A percentile compares a stretch with the other conserved stretches of the same genome.
Evolutionary conservation across 2,329 filamentous ascomycete genomes (phyloP).

Genomic region (Coniochaeta prunicola): DNA sequence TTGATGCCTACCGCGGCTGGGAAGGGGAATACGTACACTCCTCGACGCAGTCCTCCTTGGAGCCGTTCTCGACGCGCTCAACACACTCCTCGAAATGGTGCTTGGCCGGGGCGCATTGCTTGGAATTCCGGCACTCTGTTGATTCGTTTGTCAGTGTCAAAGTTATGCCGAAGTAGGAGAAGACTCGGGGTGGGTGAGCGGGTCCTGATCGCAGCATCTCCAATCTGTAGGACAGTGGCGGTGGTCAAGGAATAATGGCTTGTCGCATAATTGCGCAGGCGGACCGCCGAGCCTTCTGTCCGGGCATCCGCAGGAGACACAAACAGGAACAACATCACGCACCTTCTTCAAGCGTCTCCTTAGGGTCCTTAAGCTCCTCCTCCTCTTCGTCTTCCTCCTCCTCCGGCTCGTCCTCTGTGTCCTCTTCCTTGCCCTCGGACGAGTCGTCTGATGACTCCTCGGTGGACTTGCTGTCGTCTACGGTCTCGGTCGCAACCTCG

Average conservation of each 20-base stretch:
- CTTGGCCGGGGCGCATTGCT: slow-evolving; percentile 80
- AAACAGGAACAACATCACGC: slow-evolving; percentile 34
- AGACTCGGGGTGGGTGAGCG: too few relatives aligned
- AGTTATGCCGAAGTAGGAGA: neutral
- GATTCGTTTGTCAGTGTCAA: slow-evolving; percentile 3
- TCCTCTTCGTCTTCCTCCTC: slow-evolving; percentile 78
- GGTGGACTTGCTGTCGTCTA: slow-evolving; percentile 51
- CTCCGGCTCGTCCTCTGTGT: slow-evolving; percentile 59
- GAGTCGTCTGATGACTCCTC: slow-evolving; percentile 33
- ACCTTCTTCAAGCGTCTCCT: slow-evolving; percentile 90
- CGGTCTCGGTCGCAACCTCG: slow-evolving; percentile 2
- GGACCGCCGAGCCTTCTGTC: neutral
- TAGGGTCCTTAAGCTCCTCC: slow-evolving; percentile 75
- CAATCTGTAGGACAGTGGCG: neutral
- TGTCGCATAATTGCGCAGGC: too few relatives aligned
- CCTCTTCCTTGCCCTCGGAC: slow-evolving; percentile 43
- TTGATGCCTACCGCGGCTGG: slow-evolving; percentile 23
- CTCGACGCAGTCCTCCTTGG: slow-evolving; percentile 94
- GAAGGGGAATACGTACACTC: slow-evolving; percentile 65
- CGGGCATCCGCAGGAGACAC: neutral
- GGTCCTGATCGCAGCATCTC: too few relatives aligned
- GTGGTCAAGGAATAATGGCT: too few relatives aligned
- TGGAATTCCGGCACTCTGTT: slow-evolving; percentile 82
- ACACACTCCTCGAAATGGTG: slow-evolving; percentile 99
- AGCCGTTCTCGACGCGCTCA: slow-evolving; percentile 76